phyloP scores from a whole-genome alignment of 352 stramenopile genomes.

The Phytophthora cryptogea region DNA sequence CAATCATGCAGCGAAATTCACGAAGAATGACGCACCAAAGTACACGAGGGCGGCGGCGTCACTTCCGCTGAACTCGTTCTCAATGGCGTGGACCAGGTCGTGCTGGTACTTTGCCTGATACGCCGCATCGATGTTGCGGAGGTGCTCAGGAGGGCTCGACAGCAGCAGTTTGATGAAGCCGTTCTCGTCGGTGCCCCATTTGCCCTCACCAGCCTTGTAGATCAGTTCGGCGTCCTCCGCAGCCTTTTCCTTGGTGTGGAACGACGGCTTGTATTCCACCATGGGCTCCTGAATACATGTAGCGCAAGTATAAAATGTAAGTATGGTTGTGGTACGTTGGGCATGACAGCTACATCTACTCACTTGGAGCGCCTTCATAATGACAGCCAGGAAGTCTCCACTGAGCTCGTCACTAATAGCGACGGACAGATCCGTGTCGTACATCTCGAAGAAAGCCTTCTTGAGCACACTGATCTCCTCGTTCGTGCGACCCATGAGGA shows the following conservation, averaged over 20 bases:
- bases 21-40: slow-evolving; percentile 39
- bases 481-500: slow-evolving; percentile 59
- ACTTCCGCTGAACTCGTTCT: slow-evolving; percentile 72
- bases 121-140: slow-evolving; percentile 56
- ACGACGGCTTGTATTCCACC: slow-evolving; percentile 45
- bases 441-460: slow-evolving; percentile 61
- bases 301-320: slow-evolving; percentile 4
- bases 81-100: slow-evolving; percentile 56
- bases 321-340: background rate
- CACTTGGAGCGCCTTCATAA: slow-evolving; percentile 56
- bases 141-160: slow-evolving; percentile 60
- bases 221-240: slow-evolving; percentile 62
- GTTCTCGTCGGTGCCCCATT: slow-evolving; percentile 78
- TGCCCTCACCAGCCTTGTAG: slow-evolving; percentile 80
- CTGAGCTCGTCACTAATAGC: slow-evolving; percentile 49
- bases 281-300: slow-evolving; percentile 26
- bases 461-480: slow-evolving; percentile 57
- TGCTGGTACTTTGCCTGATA: slow-evolving; percentile 72
- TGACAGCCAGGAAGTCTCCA: slow-evolving; percentile 54
- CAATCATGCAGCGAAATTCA: background rate
- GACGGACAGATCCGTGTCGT: slow-evolving; percentile 54
- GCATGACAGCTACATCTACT: background rate
- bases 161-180: slow-evolving; percentile 67
- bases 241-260: slow-evolving; percentile 73
- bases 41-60: slow-evolving; percentile 53